Conservation (phyloP, 768 basidiomycete genomes). For the Mrakia blollopis region DNA sequence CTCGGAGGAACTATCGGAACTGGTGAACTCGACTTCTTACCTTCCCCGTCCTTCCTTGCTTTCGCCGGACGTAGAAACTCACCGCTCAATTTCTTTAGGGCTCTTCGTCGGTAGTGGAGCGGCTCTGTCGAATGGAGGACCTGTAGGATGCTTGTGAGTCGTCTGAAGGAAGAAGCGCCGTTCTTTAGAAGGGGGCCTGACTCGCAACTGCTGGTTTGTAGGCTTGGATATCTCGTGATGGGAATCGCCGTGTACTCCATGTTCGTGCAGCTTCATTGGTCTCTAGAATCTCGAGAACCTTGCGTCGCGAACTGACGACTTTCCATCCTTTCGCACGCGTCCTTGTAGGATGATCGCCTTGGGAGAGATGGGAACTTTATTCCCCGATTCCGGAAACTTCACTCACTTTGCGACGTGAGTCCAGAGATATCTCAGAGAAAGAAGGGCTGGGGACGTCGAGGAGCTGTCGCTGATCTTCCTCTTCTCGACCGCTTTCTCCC, state of each 20-base stretch:
- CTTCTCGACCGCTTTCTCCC: too few relatives aligned
- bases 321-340: not conserved
- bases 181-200: too few relatives aligned
- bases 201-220: not conserved
- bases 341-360: slow-evolving; percentile 24
- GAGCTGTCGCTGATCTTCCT: too few relatives aligned
- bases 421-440: too few relatives aligned
- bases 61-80: too few relatives aligned
- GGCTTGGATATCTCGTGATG: slow-evolving; percentile 18
- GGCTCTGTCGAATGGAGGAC: slow-evolving; percentile 22
- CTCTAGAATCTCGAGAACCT: not conserved
- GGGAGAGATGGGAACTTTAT: slow-evolving; percentile 38
- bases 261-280: not conserved
- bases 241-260: slow-evolving; percentile 20
- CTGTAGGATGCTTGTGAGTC: slow-evolving; percentile 9
- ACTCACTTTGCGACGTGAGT: too few relatives aligned
- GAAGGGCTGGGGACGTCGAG: too few relatives aligned
- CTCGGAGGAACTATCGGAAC: slow-evolving; percentile 28
- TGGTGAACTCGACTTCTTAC: too few relatives aligned
- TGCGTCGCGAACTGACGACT: not conserved
- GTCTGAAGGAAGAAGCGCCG: not conserved
- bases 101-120: slow-evolving; percentile 26
- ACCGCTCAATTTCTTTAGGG: too few relatives aligned
- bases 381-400: slow-evolving; percentile 28
- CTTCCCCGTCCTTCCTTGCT: too few relatives aligned